A percentile compares a stretch with the other conserved stretches of the same genome.
Conservation (phyloP, 1,284 basidiomycete species). For the Malassezia obtusa region DNA sequence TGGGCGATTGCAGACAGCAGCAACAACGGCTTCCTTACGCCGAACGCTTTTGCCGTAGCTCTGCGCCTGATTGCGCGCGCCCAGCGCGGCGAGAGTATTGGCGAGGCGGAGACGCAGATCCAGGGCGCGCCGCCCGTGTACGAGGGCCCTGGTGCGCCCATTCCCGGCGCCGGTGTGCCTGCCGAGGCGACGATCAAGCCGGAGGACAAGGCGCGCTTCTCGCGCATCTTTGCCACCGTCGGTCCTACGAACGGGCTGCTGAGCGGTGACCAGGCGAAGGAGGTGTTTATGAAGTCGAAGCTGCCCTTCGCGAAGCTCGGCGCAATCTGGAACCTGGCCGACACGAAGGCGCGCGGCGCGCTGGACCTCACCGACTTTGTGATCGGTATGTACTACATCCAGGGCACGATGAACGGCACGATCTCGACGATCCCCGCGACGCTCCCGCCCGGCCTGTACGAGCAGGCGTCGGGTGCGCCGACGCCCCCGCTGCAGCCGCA, state of each 20-base stretch:
- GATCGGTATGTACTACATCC: conserved; percentile 86
- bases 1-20: conserved; percentile 83
- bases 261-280: conserved; percentile 75
- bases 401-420: conserved; percentile 69
- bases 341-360: conserved; percentile 80
- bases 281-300: conserved; percentile 87
- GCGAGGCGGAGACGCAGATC: conserved; percentile 46
- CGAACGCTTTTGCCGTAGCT: conserved; percentile 60
- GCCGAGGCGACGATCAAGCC: conserved; percentile 23
- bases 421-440: conserved; percentile 64
- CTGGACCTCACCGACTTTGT: conserved; percentile 88
- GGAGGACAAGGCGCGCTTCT: conserved; percentile 45
- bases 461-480: conserved; percentile 54
- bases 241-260: conserved; percentile 36
- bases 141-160: conserved; percentile 55
- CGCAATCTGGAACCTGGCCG: conserved; percentile 91
- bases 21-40: conserved; percentile 51
- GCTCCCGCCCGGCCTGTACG: conserved; percentile 82
- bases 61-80: conserved; percentile 83
- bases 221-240: conserved; percentile 45
- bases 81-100: conserved; percentile 70
- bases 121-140: conserved; percentile 71
- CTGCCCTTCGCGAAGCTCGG: conserved; percentile 78
- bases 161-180: conserved; percentile 15
- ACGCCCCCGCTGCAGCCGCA: conserved; percentile 10